Evolutionary conservation across 495 filamentous ascomycete genomes (phyloP).

Genomic region (Elasticomyces elasticus): DNA sequence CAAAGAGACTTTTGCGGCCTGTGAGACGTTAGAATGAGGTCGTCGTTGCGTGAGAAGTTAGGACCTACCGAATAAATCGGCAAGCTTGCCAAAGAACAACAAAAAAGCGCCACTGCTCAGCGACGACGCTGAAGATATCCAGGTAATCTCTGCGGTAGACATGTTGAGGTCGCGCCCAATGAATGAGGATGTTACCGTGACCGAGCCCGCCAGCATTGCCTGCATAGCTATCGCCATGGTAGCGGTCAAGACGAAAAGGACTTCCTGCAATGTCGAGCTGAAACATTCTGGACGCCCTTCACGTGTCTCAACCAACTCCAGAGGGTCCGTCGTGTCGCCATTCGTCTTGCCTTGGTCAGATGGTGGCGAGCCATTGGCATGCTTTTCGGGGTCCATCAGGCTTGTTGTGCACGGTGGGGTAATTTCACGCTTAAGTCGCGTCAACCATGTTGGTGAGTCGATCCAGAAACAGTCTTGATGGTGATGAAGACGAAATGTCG

Average conservation of each 20-base stretch:
- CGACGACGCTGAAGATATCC: slow-evolving; percentile 42
- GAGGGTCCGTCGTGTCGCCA: background rate
- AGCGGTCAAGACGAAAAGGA: slow-evolving; percentile 55
- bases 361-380: background rate
- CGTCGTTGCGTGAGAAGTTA: background rate
- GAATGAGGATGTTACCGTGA: slow-evolving; percentile 52
- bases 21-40: background rate
- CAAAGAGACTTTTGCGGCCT: slow-evolving; percentile 56
- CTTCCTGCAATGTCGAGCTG: slow-evolving; percentile 52
- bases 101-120: slow-evolving; percentile 62
- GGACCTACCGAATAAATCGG: slow-evolving; percentile 52
- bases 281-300: slow-evolving; percentile 47
- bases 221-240: slow-evolving; percentile 59
- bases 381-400: background rate
- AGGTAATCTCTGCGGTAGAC: slow-evolving; percentile 59
- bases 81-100: slow-evolving; percentile 62
- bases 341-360: too few relatives aligned
- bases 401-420: background rate
- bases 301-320: slow-evolving; percentile 9
- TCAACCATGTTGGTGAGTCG: background rate
- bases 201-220: slow-evolving; percentile 49
- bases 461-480: background rate
- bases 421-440: background rate
- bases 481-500: background rate
- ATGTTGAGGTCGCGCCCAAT: slow-evolving; percentile 54